Evolutionary conservation across 2,329 filamentous ascomycete genomes (phyloP), one percentile per base, ranked within the genome.

Genomic region (Phaeosphaeria sp.): DNA sequence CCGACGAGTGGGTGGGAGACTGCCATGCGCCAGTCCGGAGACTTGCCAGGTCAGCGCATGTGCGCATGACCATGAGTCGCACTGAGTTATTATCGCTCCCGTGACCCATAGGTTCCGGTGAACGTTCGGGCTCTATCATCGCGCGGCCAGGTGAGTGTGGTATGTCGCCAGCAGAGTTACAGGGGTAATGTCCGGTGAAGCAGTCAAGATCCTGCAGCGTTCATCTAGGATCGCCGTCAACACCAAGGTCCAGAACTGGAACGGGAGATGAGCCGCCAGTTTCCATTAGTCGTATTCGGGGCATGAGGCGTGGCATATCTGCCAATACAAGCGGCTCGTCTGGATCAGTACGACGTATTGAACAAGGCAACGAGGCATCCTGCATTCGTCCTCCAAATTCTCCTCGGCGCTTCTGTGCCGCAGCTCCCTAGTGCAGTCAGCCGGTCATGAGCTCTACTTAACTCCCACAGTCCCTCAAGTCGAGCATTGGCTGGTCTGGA

Each of bases 401-500:
- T 33, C 30, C 44, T 43, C 45, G 52, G 57, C 45, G 46, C 46
- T 22, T 53, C 40, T 49, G 49, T 46, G 43, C 49, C 44, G 48
- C 49, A 49, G 39, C 45, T 36, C 36, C 44, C 49, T 63, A 62
- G 59, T 57, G 53, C 49, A 51, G 47, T 57, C 57, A 63, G 58
- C 59, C 49, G 47, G 24, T 51, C 53, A 49, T 53, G 42, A 49
- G 53, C 51, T 51, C 63, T 69, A 69, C 60, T 68, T 69, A 68
- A 69, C 24, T 55, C 49, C 55, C 56, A 44, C 27, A 47, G n/a
- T 53, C 57, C 64, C 63, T 58, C 62, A 51, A n/a, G 45, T 49
- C 55, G 44, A 45, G 25, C 39, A 30, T 27, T 15, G 9, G 25
- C 33, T 20, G 52, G 20, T 30, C 51, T 40, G 42, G 15, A 51